A percentile compares a stretch with the other conserved stretches of the same genome.
These are phyloP conservation scores for Citeromyces hawaiiensis DNA, from an alignment of 1,139 yeast species.

Conservation along the genomic window DNA sequence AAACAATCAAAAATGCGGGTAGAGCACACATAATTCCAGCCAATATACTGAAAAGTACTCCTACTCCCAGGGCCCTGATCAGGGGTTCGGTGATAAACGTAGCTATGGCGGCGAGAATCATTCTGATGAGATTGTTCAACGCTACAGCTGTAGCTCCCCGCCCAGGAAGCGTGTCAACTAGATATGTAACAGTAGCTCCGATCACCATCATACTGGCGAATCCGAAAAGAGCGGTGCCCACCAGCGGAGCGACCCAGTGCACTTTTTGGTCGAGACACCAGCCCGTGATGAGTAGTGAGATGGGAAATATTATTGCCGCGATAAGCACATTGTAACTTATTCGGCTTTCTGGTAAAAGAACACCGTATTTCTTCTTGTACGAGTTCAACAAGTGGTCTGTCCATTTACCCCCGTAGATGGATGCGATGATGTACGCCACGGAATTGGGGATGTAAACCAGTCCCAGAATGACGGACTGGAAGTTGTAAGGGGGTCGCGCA, in stretches of 20 bases:
- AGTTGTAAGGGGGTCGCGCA: slow-evolving; percentile 55
- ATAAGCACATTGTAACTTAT: slow-evolving; percentile 60
- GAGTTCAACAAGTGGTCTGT: slow-evolving; percentile 47
- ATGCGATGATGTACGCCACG: slow-evolving; percentile 60
- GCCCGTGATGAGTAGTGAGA: slow-evolving; percentile 62
- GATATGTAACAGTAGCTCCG: slow-evolving; percentile 68
- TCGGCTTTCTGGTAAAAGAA: slow-evolving; percentile 63
- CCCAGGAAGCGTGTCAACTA: slow-evolving; percentile 80
- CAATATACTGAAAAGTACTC: slow-evolving; percentile 55
- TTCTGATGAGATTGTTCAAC: slow-evolving; percentile 61
- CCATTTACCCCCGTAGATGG: slow-evolving; percentile 71
- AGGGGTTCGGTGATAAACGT: slow-evolving; percentile 67
- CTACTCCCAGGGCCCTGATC: slow-evolving; percentile 49
- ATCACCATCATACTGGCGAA: slow-evolving; percentile 76
- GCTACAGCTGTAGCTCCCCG: slow-evolving; percentile 88
- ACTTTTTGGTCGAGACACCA: slow-evolving; percentile 61
- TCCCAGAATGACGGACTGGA: slow-evolving; percentile 54
- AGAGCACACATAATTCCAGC: slow-evolving; percentile 37
- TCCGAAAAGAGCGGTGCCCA: slow-evolving; percentile 76
- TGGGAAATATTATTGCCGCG: slow-evolving; percentile 51
- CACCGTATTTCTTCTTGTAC: slow-evolving; percentile 46
- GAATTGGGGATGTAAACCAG: slow-evolving; percentile 76
- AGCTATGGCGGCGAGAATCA: slow-evolving; percentile 62
- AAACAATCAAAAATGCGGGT: slow-evolving; percentile 28
- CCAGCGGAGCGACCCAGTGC: slow-evolving; percentile 64